A percentile compares a stretch with the other conserved stretches of the same genome.
These are phyloP conservation scores for Stemphylium beticola DNA, from an alignment of 2,329 filamentous ascomycete species.

Conservation along the genomic window DNA sequence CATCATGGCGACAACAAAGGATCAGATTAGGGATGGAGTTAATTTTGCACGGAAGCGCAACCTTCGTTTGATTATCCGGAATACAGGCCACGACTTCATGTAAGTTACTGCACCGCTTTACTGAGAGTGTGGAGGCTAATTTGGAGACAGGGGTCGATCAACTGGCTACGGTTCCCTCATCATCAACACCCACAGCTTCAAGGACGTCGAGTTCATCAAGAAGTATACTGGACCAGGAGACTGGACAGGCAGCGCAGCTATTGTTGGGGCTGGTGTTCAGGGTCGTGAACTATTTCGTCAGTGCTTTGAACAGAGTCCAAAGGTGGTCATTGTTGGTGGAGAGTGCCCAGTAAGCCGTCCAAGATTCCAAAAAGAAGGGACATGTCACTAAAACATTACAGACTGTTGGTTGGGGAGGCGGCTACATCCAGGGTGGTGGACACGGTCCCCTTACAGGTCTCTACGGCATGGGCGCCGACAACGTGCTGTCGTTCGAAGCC, in stretches of 20 bases:
- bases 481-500: constrained; percentile 47
- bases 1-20: constrained; percentile 40
- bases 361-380: too few relatives aligned
- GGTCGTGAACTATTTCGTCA: constrained; percentile 41
- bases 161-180: constrained; percentile 43
- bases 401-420: constrained; percentile 51
- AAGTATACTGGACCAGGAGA: constrained; percentile 41
- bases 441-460: constrained; percentile 49
- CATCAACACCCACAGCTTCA: constrained; percentile 48
- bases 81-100: constrained; percentile 48
- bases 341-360: constrained; percentile 40
- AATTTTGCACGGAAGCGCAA: constrained; percentile 43
- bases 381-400: constrained; percentile 13
- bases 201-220: constrained; percentile 36
- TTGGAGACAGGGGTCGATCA: constrained; percentile 34
- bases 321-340: constrained; percentile 45
- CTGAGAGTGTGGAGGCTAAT: constrained; percentile 3
- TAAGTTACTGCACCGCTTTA: constrained; percentile 3
- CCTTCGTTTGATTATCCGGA: constrained; percentile 42
- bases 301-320: constrained; percentile 37
- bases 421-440: constrained; percentile 53
- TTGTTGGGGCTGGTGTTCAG: constrained; percentile 45
- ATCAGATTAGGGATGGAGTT: constrained; percentile 43
- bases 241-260: constrained; percentile 42
- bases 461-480: constrained; percentile 50